These are phyloP conservation scores for Arthroderma uncinatum DNA, from an alignment of 2,329 filamentous ascomycete genomes.

Conservation along the genomic window DNA sequence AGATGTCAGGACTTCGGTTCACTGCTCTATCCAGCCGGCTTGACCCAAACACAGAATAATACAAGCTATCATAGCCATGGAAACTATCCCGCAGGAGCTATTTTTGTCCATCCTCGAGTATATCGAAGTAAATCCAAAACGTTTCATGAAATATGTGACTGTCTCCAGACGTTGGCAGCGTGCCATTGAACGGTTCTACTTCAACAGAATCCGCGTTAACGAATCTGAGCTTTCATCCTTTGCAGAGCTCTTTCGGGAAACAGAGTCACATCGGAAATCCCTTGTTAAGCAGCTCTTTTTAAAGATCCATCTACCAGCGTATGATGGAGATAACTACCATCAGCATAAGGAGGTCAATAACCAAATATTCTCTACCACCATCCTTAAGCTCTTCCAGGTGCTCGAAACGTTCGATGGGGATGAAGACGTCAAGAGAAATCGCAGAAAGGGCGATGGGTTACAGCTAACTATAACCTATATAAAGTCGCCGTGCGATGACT, in stretches of 20 bases:
- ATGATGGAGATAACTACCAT: not conserved
- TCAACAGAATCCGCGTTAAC: no score
- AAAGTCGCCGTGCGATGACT: not conserved
- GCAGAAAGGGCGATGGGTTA: not conserved
- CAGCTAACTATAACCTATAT: not conserved
- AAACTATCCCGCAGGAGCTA: slow-evolving; percentile 5
- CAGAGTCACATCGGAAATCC: not conserved
- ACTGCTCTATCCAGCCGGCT: no score
- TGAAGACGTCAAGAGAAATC: not conserved
- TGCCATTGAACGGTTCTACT: not conserved
- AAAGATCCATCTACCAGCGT: not conserved
- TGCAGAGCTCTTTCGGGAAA: not conserved
- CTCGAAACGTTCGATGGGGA: slow-evolving; percentile 5
- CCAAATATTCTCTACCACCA: not conserved
- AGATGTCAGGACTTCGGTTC: no score
- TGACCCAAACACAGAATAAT: not conserved
- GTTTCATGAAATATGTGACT: not conserved
- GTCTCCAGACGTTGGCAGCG: not conserved
- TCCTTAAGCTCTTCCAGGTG: not conserved
- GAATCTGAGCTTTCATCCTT: no score
- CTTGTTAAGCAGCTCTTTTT: not conserved
- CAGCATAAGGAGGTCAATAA: slow-evolving; percentile 1
- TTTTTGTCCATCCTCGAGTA: slow-evolving; percentile 3
- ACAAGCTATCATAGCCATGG: not conserved
- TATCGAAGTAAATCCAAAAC: not conserved